A percentile compares a stretch with the other conserved stretches of the same genome.
Evolutionary conservation across 805 yeast genomes (phyloP).

Genomic region (Pichia occidentalis): DNA sequence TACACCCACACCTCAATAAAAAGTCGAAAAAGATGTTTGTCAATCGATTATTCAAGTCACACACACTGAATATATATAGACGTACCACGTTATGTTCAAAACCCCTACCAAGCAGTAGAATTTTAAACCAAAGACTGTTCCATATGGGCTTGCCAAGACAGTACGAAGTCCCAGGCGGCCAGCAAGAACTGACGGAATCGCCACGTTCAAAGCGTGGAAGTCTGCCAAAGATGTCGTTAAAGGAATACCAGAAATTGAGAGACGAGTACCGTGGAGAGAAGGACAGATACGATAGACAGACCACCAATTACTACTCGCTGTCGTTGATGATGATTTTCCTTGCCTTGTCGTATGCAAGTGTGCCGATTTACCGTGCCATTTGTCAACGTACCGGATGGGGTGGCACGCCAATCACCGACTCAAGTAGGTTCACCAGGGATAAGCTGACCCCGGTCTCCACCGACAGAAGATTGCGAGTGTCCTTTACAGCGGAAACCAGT

Average conservation of each 20-base stretch:
- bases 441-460: constrained; percentile 83
- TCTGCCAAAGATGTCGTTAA: constrained; percentile 28
- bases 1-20: too few relatives aligned
- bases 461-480: constrained; percentile 70
- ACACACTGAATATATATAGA: too few relatives aligned
- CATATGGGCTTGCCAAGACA: not conserved
- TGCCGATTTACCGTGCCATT: constrained; percentile 83
- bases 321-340: constrained; percentile 66
- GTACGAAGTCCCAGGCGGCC: constrained; percentile 17
- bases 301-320: constrained; percentile 59
- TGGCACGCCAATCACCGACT: constrained; percentile 90
- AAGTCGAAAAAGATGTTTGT: too few relatives aligned
- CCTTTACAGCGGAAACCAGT: constrained; percentile 88
- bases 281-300: constrained; percentile 35
- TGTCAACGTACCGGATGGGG: constrained; percentile 96
- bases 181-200: constrained; percentile 3
- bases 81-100: too few relatives aligned
- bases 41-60: too few relatives aligned
- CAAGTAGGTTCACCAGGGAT: constrained; percentile 73
- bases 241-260: constrained; percentile 27
- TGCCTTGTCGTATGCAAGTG: constrained; percentile 82
- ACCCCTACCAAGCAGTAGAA: too few relatives aligned
- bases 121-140: constrained; percentile 4
- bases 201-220: constrained; percentile 13
- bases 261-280: constrained; percentile 23